phyloP scores from a whole-genome alignment of 192 early-diverging fungal genomes.

The Coemansia sp. region DNA sequence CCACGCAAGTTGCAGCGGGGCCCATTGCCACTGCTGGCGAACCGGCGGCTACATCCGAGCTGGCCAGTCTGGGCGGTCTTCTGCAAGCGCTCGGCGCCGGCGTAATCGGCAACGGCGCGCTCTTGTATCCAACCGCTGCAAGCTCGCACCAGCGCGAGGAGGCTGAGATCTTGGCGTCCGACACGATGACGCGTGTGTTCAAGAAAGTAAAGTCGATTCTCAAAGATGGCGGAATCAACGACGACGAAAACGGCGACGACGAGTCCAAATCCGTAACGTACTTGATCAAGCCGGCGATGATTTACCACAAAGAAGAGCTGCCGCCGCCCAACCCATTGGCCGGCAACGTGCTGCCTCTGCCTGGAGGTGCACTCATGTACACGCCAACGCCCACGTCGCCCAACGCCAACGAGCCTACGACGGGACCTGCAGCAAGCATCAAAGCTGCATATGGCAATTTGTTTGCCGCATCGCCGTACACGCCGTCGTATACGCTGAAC shows the following conservation, averaged over 20 bases:
- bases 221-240: slow-evolving; percentile 48
- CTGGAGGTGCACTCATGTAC: slow-evolving; percentile 49
- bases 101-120: slow-evolving; percentile 46
- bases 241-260: slow-evolving; percentile 39
- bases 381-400: slow-evolving; percentile 42
- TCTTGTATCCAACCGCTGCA: slow-evolving; percentile 35
- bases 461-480: slow-evolving; percentile 47
- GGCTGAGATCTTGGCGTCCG: slow-evolving; percentile 46
- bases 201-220: slow-evolving; percentile 53
- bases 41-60: slow-evolving; percentile 25
- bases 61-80: slow-evolving; percentile 44
- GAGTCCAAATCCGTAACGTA: slow-evolving; percentile 40
- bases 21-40: slow-evolving; percentile 43
- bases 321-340: slow-evolving; percentile 47
- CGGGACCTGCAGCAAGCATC: slow-evolving; percentile 42
- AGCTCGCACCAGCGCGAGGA: slow-evolving; percentile 49
- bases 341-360: slow-evolving; percentile 45
- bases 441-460: slow-evolving; percentile 50
- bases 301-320: slow-evolving; percentile 53
- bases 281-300: slow-evolving; percentile 47
- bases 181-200: slow-evolving; percentile 40
- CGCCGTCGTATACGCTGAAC: slow-evolving; percentile 50
- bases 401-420: slow-evolving; percentile 24
- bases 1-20: slow-evolving; percentile 30
- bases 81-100: slow-evolving; percentile 52